Evolutionary conservation across 1,284 basidiomycete genomes (phyloP), one percentile per base, ranked within the genome.

Genomic region (Earliella scabrosa): DNA sequence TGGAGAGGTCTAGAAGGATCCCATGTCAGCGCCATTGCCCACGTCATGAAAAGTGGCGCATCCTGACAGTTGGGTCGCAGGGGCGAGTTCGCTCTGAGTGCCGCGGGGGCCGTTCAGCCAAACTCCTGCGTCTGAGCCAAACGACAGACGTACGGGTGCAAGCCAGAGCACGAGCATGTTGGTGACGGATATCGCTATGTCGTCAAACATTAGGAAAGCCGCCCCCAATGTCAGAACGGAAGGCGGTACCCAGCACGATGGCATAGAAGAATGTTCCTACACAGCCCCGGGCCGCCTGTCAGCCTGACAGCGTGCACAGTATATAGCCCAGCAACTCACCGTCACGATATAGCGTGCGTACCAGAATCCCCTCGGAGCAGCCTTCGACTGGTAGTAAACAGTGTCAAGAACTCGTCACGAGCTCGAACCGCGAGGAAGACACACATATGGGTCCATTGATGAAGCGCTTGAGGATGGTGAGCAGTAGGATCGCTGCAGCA

Each of bases 331-430:
- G 3, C 24, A 20, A 20, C 50, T 27, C 23, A 51, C 50, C 40
- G 23, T 51, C 50, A 9, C 50, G 50, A 44, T 51, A 51, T 24
- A 51, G 44, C 23, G 50, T 51, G n/a, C 18, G 41, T n/a, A 51
- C 27, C 34, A 51, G 23, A 7, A n/a, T 10, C 9, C 39, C 41
- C 9, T n/a, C 24, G 18, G 31, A 21, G 10, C 18, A 16, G 18
- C 27, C 49, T 51, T 20, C 39, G 11, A 41, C 39, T 41, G 39
- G 11, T 24, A 8, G 23, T 4, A 4, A 31, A 14, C 20, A 9
- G 4, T 1, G 24, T 20, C 31, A 26, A 20, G 7, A 5, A 1
- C 16, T 18, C 13, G n/a, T n/a, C n/a, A n/a, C 6, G 6, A 10
- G 14, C 20, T 2, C 29, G 11, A n/a, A 21, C 39, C 6, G 24